Base-by-base conservation (phyloP, 257 asterid genomes). In the Fraxinus excelsior region DNA sequence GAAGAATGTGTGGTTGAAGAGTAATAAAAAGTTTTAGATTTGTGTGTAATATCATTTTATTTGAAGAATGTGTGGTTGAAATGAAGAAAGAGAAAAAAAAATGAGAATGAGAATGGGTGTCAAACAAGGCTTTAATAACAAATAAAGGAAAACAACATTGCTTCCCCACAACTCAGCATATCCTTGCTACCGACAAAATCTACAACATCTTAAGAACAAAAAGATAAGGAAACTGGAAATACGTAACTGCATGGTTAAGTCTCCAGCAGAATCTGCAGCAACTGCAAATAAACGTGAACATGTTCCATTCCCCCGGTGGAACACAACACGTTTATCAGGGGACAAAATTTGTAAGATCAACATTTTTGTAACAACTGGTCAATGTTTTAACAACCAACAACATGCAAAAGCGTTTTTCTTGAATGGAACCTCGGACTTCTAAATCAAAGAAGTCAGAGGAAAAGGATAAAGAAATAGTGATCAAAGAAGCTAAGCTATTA, bases 151-250 rank as follows among this genome's bases (percentile, higher is more conserved):
- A 56, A n/a, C 66, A 4, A 56, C 29, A n/a, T n/a, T 23, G 28
- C 26, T 56, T 56, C 65, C 65, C 53, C 53, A 44, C 53, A 13
- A 44, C 53, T 44, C 53, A 44, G 53, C 18, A 44, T 44, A 44
- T 13, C 19, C 19, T 44, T 44, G 53, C 19, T 19, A 56, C 65
- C 13, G 7, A 26, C 28, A 21, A 21, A 21, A 19, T 56, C 66
- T 56, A 56, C 23, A n/a, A 1, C 66, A 56, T 56, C 66, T 56
- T 56, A 19, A 21, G 66, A 56, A 56, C 66, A 19, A 56, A 21
- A 19, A 56, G 66, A 56, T 56, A 56, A 56, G 13, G 66, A 56
- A 56, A 56, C 66, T 56, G 66, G 26, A 56, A n/a, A n/a, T 56
- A n/a, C 66, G 3, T 14, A 46, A 40, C 16, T 40, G 49, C 49